Base-by-base conservation (phyloP, 257 asterid species). In the Nicotiana paniculata region DNA sequence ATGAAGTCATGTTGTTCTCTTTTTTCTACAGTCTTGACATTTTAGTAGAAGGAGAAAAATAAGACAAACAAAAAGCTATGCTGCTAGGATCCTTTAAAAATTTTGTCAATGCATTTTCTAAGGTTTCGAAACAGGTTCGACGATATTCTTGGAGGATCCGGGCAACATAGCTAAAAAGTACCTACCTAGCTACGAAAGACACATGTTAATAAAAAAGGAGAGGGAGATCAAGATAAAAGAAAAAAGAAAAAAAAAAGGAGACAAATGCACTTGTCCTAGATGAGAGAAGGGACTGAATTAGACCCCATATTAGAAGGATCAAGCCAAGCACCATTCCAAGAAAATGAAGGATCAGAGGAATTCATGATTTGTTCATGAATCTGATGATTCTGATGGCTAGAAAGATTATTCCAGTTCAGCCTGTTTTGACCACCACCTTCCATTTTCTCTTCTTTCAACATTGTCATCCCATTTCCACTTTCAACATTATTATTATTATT, bases 271-370 rank as follows among this genome's bases (percentile, higher is more conserved):
- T 62, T 32, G 53, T 37, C 30, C 88, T 80, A 88, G 81, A 86
- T 84, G 75, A 90, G 81, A 81, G 89, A 90, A 82, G 87, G 88
- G 67, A 90, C 91, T 2, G 91, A 88, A 75, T 75, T 75, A 86
- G 90, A 89, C n/a, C 90, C 90, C 51, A 84, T 76, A 76, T 84
- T 89, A 11, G 89, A 84, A 80, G 91, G 88, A 85, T 88, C 90
- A 82, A 86, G 77, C 92, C 90, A 88, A 61, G 87, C 83, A 43
- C 88, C 85, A 75, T 83, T 89, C 92, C 91, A 89, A 15, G 81
- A 39, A 68, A 89, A 79, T n/a, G 91, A 86, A 33, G 86, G 84
- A 37, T 65, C 86, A 30, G 85, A 58, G 4, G 85, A 26, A 72
- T 81, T 64, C 57, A 80, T 82, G 55, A 85, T 85, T 82, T 88